Evolutionary conservation across 83 land plant genomes (phyloP), one percentile per base, ranked within the genome.

Genomic region (Diphasiastrum complanatum): DNA sequence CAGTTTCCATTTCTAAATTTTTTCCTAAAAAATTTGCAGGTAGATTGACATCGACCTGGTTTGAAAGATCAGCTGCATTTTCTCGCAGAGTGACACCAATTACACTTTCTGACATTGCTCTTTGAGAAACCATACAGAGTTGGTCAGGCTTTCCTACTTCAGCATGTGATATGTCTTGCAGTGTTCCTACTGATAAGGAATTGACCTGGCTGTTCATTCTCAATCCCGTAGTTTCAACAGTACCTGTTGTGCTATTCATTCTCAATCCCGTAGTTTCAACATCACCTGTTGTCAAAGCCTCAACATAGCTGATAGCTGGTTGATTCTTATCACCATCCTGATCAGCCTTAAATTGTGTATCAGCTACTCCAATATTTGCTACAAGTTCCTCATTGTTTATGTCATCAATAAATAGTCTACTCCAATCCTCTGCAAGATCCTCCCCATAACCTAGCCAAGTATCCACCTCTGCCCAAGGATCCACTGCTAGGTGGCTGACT

Each of bases 391-490:
- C 59, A 33, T 14, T 27, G 35, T 18, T 55, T 30, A 55, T 11
- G 27, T 55, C 59, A 11, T 55, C 59, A 55, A 35, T 27, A 11
- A 55, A 27, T 18, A 55, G 19, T 10, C 59, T 35, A 0, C 35
- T 27, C 34, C 30, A 27, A 27, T 64, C 70, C 28, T 47, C 67
- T 19, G 51, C 78, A 45, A 46, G 54, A 46, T 79, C 80, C 41
- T 79, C 77, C 36, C 69, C 73, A 63, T 76, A 76, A 5, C 70
- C 80, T 24, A 79, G 47, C 81, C 86, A 79, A 36, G 67, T 67
- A 47, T 53, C 54, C 4, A 66, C 73, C 34, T 67, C 76, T n/a
- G 68, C 79, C 73, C 75, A 68, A 14, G 69, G 60, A 33, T 72
- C 78, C 51, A 69, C 32, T 20, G 45, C 31, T 43, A 70, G 55